Evolutionary conservation across 2,329 filamentous ascomycete genomes (phyloP), one percentile per base, ranked within the genome.

Genomic region (Septoria linicola): DNA sequence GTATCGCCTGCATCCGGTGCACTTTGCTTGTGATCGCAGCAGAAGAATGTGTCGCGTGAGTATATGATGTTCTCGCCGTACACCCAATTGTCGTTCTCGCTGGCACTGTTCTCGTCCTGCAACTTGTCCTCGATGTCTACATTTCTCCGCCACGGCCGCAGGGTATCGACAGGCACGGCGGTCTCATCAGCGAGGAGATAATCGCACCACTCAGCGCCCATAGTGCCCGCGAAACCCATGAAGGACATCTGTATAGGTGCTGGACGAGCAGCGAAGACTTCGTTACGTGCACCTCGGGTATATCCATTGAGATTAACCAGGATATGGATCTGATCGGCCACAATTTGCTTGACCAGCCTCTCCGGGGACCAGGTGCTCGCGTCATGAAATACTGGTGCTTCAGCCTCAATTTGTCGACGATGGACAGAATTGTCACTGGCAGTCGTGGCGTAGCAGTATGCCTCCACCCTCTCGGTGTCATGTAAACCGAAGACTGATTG

Each of bases 181-280:
- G 87, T 92, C 43, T 87, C 78, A 65, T 99, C 93, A 3, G 93
- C 91, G 20, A 97, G 80, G 13, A 99, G 84, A 65, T 99, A 99
- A 68, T 99, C 93, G 62, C 93, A 99, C 93, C 93, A 99, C 67
- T 99, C 93, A 2, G 93, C 93, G 4, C 93, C 93, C 1, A 99
- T 75, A 0, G 92, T 96, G 8, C 93, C 93, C 0, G 93, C 93
- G 67, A 99, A 99, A 0, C 93, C 93, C 93, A 99, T 99, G 65
- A 99, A 99, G 0, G 93, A 96, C 93, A 99, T 99, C 60, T 99
- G 93, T 36, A 99, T 89, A 0, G 93, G 93, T 2, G 91, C 90
- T 13, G 93, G 89, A 20, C 95, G 83, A 17, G 93, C 93, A 17
- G 93, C 93, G 68, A 99, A 99, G 3, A 99, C 86, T 67, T 99